A percentile compares a stretch with the other conserved stretches of the same genome.
phyloP scores from a whole-genome alignment of 2,329 filamentous ascomycete genomes.

The Alternaria viburni region DNA sequence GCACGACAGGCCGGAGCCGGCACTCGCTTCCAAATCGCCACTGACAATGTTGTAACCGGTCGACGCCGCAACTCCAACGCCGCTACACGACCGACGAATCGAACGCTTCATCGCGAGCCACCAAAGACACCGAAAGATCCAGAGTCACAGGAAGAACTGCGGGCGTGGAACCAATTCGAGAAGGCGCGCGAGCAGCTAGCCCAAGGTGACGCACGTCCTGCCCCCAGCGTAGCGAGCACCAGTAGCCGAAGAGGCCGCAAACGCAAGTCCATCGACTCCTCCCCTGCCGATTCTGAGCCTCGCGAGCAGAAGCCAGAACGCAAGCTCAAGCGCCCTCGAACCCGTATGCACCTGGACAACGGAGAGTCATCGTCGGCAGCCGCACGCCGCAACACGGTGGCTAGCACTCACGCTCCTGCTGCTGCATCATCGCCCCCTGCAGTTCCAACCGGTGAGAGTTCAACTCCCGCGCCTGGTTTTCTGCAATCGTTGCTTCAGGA shows the following conservation, averaged over 20 bases:
- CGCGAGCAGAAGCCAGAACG: slow-evolving; percentile 71
- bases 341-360: slow-evolving; percentile 67
- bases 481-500: slow-evolving; percentile 87
- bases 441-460: slow-evolving; percentile 26
- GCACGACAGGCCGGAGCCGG: slow-evolving; percentile 79
- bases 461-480: slow-evolving; percentile 70
- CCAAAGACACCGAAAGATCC: slow-evolving; percentile 61
- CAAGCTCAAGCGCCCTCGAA: slow-evolving; percentile 86
- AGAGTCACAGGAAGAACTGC: slow-evolving; percentile 79
- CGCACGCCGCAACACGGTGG: slow-evolving; percentile 35
- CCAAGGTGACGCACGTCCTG: slow-evolving; percentile 26
- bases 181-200: slow-evolving; percentile 71
- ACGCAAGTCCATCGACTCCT: slow-evolving; percentile 77
- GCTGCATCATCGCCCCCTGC: slow-evolving; percentile 25
- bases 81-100: slow-evolving; percentile 47
- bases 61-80: slow-evolving; percentile 43
- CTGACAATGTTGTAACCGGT: slow-evolving; percentile 61
- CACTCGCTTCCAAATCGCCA: slow-evolving; percentile 73
- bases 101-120: slow-evolving; percentile 40
- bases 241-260: slow-evolving; percentile 65
- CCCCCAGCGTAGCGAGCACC: slow-evolving; percentile 28
- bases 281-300: slow-evolving; percentile 69
- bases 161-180: slow-evolving; percentile 90
- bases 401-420: slow-evolving; percentile 26
- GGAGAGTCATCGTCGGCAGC: slow-evolving; percentile 49